Conservation (phyloP, 306 rosid genomes). For the Geum urbanum region DNA sequence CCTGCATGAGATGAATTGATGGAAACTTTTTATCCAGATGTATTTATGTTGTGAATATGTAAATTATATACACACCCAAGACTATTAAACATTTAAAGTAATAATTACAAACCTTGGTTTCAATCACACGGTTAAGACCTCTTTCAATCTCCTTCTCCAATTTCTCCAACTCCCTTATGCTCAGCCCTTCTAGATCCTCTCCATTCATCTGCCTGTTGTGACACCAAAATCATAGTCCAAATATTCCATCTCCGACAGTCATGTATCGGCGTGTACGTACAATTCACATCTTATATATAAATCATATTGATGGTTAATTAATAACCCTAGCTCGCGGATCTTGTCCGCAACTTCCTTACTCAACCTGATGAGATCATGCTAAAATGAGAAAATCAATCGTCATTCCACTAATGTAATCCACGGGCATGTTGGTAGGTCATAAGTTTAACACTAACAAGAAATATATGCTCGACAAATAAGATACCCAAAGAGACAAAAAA, state of each 20-base stretch:
- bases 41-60: background rate
- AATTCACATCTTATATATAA: background rate
- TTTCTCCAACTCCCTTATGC: conserved; percentile 27
- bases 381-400: background rate
- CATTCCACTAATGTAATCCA: background rate
- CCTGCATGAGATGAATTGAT: conserved; percentile 20
- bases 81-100: too few relatives aligned
- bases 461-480: background rate
- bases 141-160: conserved; percentile 33
- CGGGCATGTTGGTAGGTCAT: too few relatives aligned
- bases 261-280: background rate
- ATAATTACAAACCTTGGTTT: conserved; percentile 29
- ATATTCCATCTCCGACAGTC: background rate
- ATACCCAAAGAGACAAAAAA: background rate
- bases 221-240: background rate
- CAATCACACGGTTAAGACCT: conserved; percentile 29
- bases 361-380: conserved; percentile 25
- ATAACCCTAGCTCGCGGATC: conserved; percentile 30
- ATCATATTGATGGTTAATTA: background rate
- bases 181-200: conserved; percentile 33
- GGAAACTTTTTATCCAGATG: background rate
- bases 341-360: conserved; percentile 34
- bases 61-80: too few relatives aligned
- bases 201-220: conserved; percentile 37
- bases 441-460: background rate